These are phyloP conservation scores for Phytophthora capsici DNA, from an alignment of 352 stramenopile genomes.

Conservation along the genomic window DNA sequence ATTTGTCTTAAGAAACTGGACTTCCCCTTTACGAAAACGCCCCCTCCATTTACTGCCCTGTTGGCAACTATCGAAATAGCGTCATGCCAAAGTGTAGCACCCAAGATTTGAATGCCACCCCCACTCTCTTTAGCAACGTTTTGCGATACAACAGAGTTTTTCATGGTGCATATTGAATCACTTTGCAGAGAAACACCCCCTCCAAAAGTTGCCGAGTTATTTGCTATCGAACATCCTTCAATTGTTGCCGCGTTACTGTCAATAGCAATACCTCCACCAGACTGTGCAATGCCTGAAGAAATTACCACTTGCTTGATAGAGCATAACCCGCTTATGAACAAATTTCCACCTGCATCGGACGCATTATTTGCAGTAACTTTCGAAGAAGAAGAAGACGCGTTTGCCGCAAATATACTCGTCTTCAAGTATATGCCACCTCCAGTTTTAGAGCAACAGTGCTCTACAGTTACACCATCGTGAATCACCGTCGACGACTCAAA, in stretches of 20 bases:
- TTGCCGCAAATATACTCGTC: slow-evolving; percentile 16
- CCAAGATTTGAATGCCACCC: slow-evolving; percentile 27
- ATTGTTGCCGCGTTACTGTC: slow-evolving; percentile 17
- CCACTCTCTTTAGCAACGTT: slow-evolving; percentile 19
- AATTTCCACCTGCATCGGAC: slow-evolving; percentile 18
- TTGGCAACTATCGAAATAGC: slow-evolving; percentile 33
- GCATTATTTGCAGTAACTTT: slow-evolving; percentile 12
- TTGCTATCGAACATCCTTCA: slow-evolving; percentile 13
- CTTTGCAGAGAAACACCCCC: slow-evolving; percentile 21
- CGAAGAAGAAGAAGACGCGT: slow-evolving; percentile 8
- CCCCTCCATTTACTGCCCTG: slow-evolving; percentile 31
- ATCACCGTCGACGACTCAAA: slow-evolving; percentile 24
- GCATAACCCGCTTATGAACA: slow-evolving; percentile 11
- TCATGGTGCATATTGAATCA: slow-evolving; percentile 12
- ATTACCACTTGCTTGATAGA: slow-evolving; percentile 22
- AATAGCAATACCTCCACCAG: slow-evolving; percentile 16
- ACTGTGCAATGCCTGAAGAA: slow-evolving; percentile 13
- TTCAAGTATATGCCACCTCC: slow-evolving; percentile 51
- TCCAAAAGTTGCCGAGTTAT: slow-evolving; percentile 21
- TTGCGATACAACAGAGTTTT: slow-evolving; percentile 6
- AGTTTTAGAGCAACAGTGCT: slow-evolving; percentile 21
- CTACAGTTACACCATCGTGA: slow-evolving; percentile 37
- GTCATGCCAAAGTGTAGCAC: slow-evolving; percentile 33
- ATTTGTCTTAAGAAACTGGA: slow-evolving; percentile 7
- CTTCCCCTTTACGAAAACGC: slow-evolving; percentile 26